Percentiles rank a stretch among this genome's conserved stretches.
Evolutionary conservation across 768 basidiomycete species (phyloP).

Genomic region (Termitomyces sp.): DNA sequence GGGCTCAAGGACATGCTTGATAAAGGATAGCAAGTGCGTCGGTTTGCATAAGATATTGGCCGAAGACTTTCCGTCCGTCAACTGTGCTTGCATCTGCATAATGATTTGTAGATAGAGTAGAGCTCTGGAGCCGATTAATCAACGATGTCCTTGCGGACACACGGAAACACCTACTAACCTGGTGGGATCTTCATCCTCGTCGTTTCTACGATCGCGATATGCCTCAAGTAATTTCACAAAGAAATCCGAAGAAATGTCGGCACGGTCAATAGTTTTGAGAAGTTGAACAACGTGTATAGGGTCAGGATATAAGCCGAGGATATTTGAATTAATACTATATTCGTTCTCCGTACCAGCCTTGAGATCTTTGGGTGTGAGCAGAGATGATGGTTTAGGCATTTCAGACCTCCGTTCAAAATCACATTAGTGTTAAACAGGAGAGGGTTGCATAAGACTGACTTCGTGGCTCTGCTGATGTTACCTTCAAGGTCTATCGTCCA

Average conservation of each 20-base stretch:
- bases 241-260: conserved; percentile 67
- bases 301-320: conserved; percentile 72
- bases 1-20: conserved; percentile 72
- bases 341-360: conserved; percentile 37
- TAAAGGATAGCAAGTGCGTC: conserved; percentile 73
- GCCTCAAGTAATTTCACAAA: conserved; percentile 73
- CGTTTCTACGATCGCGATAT: conserved; percentile 47
- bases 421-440: not conserved
- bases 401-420: conserved; percentile 17
- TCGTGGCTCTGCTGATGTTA: conserved; percentile 35
- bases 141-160: not conserved
- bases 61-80: conserved; percentile 50
- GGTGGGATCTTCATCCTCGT: conserved; percentile 43
- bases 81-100: conserved; percentile 72
- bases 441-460: conserved; percentile 33
- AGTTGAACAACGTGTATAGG: conserved; percentile 66
- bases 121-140: conserved; percentile 36
- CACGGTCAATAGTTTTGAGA: conserved; percentile 59
- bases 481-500: conserved; percentile 61
- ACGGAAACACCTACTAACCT: conserved; percentile 31
- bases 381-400: conserved; percentile 24
- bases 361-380: conserved; percentile 53
- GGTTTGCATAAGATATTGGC: conserved; percentile 61
- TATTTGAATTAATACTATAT: conserved; percentile 46
- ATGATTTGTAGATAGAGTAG: conserved; percentile 78